phyloP scores from a whole-genome alignment of 768 basidiomycete species.

The Rhodotorula paludigena region DNA sequence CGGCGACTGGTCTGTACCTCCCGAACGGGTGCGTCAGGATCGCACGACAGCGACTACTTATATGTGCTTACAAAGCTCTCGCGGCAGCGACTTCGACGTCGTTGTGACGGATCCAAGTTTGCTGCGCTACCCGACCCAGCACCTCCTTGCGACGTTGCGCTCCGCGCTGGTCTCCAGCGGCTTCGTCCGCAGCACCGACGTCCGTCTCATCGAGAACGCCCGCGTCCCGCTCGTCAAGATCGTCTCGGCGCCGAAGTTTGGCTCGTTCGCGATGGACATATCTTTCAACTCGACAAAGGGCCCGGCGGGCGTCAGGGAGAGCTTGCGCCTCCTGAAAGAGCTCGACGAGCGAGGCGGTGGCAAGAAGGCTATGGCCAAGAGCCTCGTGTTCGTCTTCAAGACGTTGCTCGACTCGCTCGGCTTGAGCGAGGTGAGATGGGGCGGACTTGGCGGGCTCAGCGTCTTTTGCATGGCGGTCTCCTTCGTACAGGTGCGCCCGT shows the following conservation, averaged over 20 bases:
- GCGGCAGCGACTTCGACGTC: conserved; percentile 16
- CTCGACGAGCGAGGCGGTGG: not conserved
- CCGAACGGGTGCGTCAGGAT: conserved; percentile 11
- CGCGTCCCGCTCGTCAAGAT: conserved; percentile 16
- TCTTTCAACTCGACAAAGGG: conserved; percentile 9
- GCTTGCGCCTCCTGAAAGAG: not conserved
- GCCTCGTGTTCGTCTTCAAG: not conserved
- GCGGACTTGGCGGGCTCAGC: conserved; percentile 1
- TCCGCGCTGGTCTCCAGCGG: not conserved
- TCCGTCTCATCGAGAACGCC: not conserved
- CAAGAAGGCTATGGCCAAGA: not conserved
- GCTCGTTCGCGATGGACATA: conserved; percentile 15
- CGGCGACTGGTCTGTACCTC: conserved; percentile 3
- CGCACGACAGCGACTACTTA: no score
- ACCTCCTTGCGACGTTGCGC: not conserved
- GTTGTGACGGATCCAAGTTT: not conserved
- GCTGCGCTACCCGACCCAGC: not conserved
- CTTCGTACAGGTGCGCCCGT: conserved; percentile 10
- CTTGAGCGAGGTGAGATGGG: not conserved
- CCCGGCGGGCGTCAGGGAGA: not conserved
- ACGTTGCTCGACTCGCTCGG: not conserved
- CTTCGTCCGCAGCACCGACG: not conserved
- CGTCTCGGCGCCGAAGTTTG: not conserved
- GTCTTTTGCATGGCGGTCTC: not conserved
- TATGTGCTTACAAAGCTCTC: not conserved